These are phyloP conservation scores for Trichoderma virens DNA, from an alignment of 495 filamentous ascomycete genomes.

Conservation along the genomic window DNA sequence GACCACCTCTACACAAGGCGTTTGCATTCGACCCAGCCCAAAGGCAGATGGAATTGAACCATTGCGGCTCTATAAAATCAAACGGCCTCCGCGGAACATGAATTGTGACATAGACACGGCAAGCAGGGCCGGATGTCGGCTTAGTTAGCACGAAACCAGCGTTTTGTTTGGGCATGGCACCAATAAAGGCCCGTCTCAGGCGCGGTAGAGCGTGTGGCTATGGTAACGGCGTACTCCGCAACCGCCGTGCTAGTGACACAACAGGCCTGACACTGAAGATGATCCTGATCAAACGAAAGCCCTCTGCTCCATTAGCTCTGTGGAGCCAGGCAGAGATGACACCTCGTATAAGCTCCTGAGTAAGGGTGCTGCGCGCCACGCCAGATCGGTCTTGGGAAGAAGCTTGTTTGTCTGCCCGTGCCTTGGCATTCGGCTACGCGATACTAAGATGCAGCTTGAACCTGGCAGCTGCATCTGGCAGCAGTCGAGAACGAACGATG, in stretches of 20 bases:
- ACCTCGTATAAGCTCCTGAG: conserved; percentile 8
- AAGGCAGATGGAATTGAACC: neutral
- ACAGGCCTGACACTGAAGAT: too few species aligned
- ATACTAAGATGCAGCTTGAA: neutral
- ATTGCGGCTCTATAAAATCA: neutral
- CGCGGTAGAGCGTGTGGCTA: too few species aligned
- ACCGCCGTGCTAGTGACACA: neutral
- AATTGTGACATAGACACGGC: neutral
- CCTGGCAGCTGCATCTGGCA: neutral
- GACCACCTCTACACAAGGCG: neutral
- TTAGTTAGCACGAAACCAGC: too few species aligned
- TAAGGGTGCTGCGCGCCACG: neutral
- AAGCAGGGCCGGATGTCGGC: too few species aligned
- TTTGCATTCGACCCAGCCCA: neutral
- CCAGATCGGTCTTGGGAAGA: conserved; percentile 7
- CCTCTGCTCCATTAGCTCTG: neutral
- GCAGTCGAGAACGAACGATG: neutral
- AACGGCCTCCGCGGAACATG: neutral
- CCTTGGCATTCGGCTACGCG: neutral
- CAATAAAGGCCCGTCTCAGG: too few species aligned
- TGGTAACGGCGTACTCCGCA: neutral
- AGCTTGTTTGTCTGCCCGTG: neutral
- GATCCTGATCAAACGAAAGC: too few species aligned
- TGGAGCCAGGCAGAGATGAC: conserved; percentile 3
- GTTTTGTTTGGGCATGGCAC: too few species aligned